Percentiles rank a stretch among this genome's conserved stretches.
phyloP scores from a whole-genome alignment of 257 asterid species.

The Cruciata laevipes region DNA sequence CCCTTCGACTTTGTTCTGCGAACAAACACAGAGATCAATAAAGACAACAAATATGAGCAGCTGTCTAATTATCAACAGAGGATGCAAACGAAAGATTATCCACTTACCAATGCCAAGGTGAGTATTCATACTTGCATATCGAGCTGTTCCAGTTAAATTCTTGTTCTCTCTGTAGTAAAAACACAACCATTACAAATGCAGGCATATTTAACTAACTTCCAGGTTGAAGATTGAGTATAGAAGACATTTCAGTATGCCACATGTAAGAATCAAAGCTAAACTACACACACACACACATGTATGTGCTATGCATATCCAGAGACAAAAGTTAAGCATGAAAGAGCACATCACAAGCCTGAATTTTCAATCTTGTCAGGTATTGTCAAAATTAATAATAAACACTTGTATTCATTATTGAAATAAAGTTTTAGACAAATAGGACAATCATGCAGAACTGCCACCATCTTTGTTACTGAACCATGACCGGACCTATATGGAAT shows the following conservation, averaged over 20 bases:
- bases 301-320: background rate
- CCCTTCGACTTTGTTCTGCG: slow-evolving; percentile 91
- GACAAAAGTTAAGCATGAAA: background rate
- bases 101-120: slow-evolving; percentile 84
- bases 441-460: background rate
- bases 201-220: background rate
- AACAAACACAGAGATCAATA: slow-evolving; percentile 25
- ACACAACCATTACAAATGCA: background rate
- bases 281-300: background rate
- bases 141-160: slow-evolving; percentile 85
- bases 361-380: background rate
- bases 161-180: slow-evolving; percentile 66
- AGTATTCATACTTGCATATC: slow-evolving; percentile 94
- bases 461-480: background rate
- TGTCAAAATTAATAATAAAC: background rate
- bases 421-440: background rate
- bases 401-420: background rate
- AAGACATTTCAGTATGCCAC: background rate
- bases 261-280: background rate
- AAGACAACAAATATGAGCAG: slow-evolving; percentile 1
- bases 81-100: slow-evolving; percentile 11
- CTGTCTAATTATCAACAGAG: slow-evolving; percentile 12
- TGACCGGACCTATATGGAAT: slow-evolving; percentile 70
- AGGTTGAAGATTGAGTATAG: background rate
- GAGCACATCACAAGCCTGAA: background rate